Evolutionary conservation across 345 rosid genomes (phyloP).

Genomic region (Melaleuca alternifolia): DNA sequence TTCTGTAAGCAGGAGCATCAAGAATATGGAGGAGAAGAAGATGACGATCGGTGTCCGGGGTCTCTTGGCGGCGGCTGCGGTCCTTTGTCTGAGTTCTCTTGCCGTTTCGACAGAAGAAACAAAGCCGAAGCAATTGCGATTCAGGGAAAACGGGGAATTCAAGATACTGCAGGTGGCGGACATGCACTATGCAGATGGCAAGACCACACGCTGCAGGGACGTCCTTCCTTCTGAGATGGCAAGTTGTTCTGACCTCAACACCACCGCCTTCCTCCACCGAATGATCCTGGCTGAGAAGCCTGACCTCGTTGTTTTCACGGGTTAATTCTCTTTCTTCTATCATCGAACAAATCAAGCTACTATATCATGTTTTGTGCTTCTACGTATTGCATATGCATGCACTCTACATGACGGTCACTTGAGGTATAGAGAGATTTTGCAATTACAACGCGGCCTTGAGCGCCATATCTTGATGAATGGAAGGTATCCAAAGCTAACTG

Average conservation of each 20-base stretch:
- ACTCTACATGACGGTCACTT: not conserved
- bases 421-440: not conserved
- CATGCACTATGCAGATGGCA: constrained; percentile 81
- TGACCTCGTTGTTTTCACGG: constrained; percentile 78
- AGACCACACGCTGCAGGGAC: constrained; percentile 35
- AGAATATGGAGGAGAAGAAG: not conserved
- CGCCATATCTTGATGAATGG: not conserved
- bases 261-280: constrained; percentile 58
- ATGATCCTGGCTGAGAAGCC: constrained; percentile 79
- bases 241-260: constrained; percentile 82
- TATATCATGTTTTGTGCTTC: not conserved
- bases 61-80: not conserved
- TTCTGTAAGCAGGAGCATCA: not conserved
- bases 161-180: constrained; percentile 89
- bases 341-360: not conserved
- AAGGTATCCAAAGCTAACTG: not conserved
- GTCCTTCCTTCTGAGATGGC: constrained; percentile 37
- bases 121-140: constrained; percentile 26
- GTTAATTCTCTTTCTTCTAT: constrained; percentile 14
- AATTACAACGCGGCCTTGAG: not conserved
- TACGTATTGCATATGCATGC: not conserved
- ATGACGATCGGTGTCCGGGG: not conserved
- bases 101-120: not conserved
- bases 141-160: constrained; percentile 46
- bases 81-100: not conserved